Percentiles rank a stretch among this genome's conserved stretches.
These are phyloP conservation scores for Microcyclospora tardicrescens DNA, from an alignment of 2,329 filamentous ascomycete genomes.

Conservation along the genomic window DNA sequence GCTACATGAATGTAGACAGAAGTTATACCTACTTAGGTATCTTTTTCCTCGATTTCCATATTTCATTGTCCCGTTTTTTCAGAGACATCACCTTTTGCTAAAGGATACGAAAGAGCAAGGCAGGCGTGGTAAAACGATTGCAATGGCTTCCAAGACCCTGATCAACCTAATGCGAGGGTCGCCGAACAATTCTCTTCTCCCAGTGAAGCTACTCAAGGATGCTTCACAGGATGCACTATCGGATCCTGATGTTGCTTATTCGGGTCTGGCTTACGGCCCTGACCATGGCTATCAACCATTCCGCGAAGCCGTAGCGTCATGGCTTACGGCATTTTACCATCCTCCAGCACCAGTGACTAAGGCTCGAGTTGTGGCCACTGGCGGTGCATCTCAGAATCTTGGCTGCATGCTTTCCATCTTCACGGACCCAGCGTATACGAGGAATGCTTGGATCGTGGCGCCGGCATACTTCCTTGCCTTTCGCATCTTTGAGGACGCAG, in stretches of 20 bases:
- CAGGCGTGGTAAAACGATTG: no score
- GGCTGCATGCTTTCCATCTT: slow-evolving; percentile 67
- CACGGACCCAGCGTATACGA: slow-evolving; percentile 64
- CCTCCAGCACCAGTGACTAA: slow-evolving; percentile 31
- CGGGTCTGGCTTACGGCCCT: slow-evolving; percentile 66
- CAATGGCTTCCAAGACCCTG: slow-evolving; percentile 9
- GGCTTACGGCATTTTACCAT: slow-evolving; percentile 54
- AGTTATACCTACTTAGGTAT: no score
- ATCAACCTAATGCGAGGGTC: slow-evolving; percentile 59
- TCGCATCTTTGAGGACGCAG: slow-evolving; percentile 71
- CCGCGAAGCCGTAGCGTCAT: slow-evolving; percentile 53
- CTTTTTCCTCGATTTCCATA: no score
- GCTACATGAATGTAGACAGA: no score
- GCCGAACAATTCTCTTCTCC: slow-evolving; percentile 53
- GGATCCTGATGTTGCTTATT: slow-evolving; percentile 43
- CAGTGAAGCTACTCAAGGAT: slow-evolving; percentile 46
- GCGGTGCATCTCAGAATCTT: slow-evolving; percentile 73
- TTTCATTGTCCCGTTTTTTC: no score
- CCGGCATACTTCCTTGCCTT: slow-evolving; percentile 79
- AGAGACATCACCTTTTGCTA: no score
- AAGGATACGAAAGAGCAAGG: no score
- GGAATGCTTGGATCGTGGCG: slow-evolving; percentile 64
- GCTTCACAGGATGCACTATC: slow-evolving; percentile 51
- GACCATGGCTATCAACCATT: slow-evolving; percentile 63
- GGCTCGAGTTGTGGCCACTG: slow-evolving; percentile 64